Conservation (phyloP, 2,329 filamentous ascomycete genomes). For the Xylariales sp. region DNA sequence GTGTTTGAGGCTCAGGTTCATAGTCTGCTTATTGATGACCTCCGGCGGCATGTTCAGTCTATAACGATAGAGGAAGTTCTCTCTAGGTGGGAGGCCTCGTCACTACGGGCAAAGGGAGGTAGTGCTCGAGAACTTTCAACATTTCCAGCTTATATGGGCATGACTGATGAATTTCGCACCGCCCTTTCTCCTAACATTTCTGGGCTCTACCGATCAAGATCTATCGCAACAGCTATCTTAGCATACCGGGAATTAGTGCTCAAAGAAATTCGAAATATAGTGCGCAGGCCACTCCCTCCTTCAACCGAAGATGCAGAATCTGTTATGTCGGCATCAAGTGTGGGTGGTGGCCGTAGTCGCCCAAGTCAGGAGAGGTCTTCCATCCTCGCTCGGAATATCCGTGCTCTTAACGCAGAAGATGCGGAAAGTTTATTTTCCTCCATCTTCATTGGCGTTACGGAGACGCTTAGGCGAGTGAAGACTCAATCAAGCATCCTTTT, state of each 20-base stretch:
- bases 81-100: constrained; percentile 83
- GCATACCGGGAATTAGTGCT: constrained; percentile 85
- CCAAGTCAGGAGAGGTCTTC: constrained; percentile 89
- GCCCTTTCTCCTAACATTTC: constrained; percentile 76
- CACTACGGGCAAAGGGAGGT: constrained; percentile 75
- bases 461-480: constrained; percentile 84
- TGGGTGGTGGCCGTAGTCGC: constrained; percentile 69
- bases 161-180: constrained; percentile 75
- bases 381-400: constrained; percentile 85
- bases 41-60: constrained; percentile 79
- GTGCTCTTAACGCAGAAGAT: constrained; percentile 82
- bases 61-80: constrained; percentile 79
- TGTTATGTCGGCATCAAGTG: constrained; percentile 84
- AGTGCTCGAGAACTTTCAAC: constrained; percentile 73
- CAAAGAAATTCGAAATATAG: constrained; percentile 85
- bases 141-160: constrained; percentile 81
- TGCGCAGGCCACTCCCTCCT: constrained; percentile 85
- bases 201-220: constrained; percentile 81
- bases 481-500: constrained; percentile 92
- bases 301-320: constrained; percentile 93
- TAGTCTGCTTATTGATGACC: constrained; percentile 70
- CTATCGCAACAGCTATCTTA: constrained; percentile 80
- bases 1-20: constrained; percentile 86
- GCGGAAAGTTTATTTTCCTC: constrained; percentile 83
- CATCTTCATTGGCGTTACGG: constrained; percentile 87